Evolutionary conservation across 2,329 filamentous ascomycete species (phyloP), one percentile per base, ranked within the genome.

Genomic region (Calonectria pseudoreteaudii): DNA sequence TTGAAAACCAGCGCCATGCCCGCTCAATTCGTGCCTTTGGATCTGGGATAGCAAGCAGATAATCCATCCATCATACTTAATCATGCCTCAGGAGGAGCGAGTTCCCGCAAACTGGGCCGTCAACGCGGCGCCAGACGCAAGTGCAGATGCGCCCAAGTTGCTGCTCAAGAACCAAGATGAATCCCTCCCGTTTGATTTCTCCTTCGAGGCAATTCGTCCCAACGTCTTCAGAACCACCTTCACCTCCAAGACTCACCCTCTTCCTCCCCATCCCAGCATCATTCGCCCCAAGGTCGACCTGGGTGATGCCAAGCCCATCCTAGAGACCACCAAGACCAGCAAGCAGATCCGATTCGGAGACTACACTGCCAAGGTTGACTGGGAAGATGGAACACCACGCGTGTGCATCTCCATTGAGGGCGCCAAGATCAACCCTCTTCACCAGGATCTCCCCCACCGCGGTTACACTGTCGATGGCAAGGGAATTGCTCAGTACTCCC

Each of bases 191-290:
- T 90, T 91, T 73, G 82, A 87, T 20, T 94, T 94, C 80, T 86
- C 87, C 0, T 93, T 94, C 75, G 90, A 94, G 80, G 87, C 90
- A 0, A 78, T 94, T 36, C 87, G 89, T 20, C 86, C 88, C 26
- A 92, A 92, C 66, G 84, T 94, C 20, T 95, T 94, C 83, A 87
- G 93, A 52, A 93, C 93, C 1, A 92, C 91, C 0, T 94, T 94
- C 80, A 88, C 89, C 1, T 92, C 93, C 0, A 79, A 86, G 18
- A 86, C 87, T 3, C 92, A 94, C 78, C 90, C 90, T 9, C 81
- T 93, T 2, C 91, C 93, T 34, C 93, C 93, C 1, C 91, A 91
- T 78, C 93, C 93, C 10, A 93, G 91, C 69, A 87, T 90, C 7
- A 82, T 82, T 10, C 85, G 86, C n/a, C 88, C 88, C 1, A 65